phyloP scores from a whole-genome alignment of 371 early-diverging fungal genomes.

The Mortierella sp. region DNA sequence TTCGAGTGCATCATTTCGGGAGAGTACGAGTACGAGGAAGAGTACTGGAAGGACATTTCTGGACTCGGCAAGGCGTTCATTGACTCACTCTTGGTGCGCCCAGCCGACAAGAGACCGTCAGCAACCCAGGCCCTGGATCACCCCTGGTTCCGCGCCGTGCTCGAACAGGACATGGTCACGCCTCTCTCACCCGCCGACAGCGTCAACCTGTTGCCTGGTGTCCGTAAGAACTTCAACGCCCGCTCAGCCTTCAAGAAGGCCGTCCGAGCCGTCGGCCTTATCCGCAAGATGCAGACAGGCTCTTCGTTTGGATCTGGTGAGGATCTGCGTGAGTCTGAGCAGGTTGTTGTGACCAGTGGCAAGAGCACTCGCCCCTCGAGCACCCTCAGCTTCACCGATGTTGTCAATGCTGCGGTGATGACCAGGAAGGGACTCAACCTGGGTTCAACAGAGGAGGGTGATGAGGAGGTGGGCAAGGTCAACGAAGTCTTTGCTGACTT shows the following conservation, averaged over 20 bases:
- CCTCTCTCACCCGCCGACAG: conserved; percentile 50
- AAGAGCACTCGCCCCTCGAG: conserved; percentile 33
- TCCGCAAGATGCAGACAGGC: conserved; percentile 39
- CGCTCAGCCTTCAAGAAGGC: conserved; percentile 80
- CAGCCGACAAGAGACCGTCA: conserved; percentile 75
- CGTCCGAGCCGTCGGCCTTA: conserved; percentile 58
- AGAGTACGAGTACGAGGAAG: conserved; percentile 81
- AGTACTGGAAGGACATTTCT: conserved; percentile 77
- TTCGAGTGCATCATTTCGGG: conserved; percentile 73
- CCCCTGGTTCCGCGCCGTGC: conserved; percentile 70
- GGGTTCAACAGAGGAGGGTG: conserved; percentile 12
- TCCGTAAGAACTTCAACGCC: conserved; percentile 87
- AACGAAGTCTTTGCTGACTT: conserved; percentile 23
- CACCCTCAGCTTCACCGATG: conserved; percentile 48
- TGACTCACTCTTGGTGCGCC: conserved; percentile 76
- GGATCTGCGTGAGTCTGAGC: conserved; percentile 1
- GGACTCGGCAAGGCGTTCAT: conserved; percentile 85
- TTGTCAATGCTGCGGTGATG: conserved; percentile 41
- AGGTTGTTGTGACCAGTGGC: conserved; percentile 14
- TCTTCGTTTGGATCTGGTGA: conserved; percentile 48
- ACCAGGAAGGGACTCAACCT: conserved; percentile 39
- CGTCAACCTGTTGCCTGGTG: conserved; percentile 76
- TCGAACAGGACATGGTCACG: conserved; percentile 55
- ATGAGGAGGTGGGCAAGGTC: conserved; percentile 23
- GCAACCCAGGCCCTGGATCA: conserved; percentile 80